A percentile compares a stretch with the other conserved stretches of the same genome.
Conservation (phyloP, 768 basidiomycete genomes). For the Cystobasidium onofrii region DNA sequence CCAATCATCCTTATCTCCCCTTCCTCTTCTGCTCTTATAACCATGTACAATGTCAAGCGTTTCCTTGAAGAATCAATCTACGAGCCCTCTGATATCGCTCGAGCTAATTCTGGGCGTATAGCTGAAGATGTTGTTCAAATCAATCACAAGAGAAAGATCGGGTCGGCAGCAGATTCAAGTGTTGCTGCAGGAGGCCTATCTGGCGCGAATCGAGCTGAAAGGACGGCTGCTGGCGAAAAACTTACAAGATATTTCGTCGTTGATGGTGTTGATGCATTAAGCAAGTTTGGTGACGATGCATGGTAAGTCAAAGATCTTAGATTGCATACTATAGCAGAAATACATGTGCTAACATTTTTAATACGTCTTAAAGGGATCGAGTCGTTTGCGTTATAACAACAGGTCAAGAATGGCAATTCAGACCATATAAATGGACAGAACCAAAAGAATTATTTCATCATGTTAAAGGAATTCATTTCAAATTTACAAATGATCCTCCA, state of each 20-base stretch:
- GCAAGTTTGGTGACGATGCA: conserved; percentile 76
- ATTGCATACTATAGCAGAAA: too few relatives aligned
- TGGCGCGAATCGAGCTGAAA: conserved; percentile 24
- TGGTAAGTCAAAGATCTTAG: conserved; percentile 57
- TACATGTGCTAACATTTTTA: background rate
- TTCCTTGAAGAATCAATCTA: conserved; percentile 84
- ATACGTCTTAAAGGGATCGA: conserved; percentile 53
- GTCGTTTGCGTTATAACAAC: conserved; percentile 98
- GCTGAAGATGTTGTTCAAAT: conserved; percentile 81
- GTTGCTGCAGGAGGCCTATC: conserved; percentile 15
- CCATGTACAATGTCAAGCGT: conserved; percentile 92
- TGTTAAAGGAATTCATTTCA: conserved; percentile 89
- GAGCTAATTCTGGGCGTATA: conserved; percentile 56
- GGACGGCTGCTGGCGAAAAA: conserved; percentile 35
- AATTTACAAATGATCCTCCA: conserved; percentile 86
- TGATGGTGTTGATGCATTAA: conserved; percentile 82
- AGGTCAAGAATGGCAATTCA: conserved; percentile 96
- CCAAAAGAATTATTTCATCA: conserved; percentile 87
- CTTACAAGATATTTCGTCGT: conserved; percentile 66
- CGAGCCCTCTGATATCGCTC: conserved; percentile 42
- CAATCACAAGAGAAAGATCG: conserved; percentile 61
- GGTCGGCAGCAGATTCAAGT: conserved; percentile 24
- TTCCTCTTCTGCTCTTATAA: conserved; percentile 85
- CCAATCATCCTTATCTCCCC: conserved; percentile 98
- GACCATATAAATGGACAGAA: conserved; percentile 92